Evolutionary conservation across 148 eudicot genomes (phyloP), one percentile per base, ranked within the genome.

Genomic region (Chenopodium berlandieri): DNA sequence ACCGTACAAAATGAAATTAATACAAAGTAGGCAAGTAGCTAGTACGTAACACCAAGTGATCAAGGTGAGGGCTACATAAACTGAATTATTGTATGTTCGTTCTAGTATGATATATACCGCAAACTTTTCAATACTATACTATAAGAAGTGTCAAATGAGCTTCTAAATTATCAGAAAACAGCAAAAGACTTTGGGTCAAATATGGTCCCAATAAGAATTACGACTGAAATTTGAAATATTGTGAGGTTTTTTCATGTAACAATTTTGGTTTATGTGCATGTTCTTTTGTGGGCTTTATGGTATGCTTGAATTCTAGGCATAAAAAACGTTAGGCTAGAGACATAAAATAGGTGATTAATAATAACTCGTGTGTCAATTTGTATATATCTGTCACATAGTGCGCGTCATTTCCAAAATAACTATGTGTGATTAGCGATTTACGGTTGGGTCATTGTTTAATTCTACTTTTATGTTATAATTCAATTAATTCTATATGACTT

Each of bases 1-100:
- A 77, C 13, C 34, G 25, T 66, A 66, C 71, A 66, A 62, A 5
- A 60, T 62, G 20, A 76, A 22, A 25, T 4, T 37, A 31, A 27
- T 20, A 62, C 22, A 13, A 65, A 14, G 56, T 34, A 34, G 37
- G 37, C 37, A 34, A 34, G 37, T 10, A 52, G 56, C 16, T 52
- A 10, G 16, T 52, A 52, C 56, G 12, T 52, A 52, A 52, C 16
- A 52, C 14, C 56, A 56, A 9, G 13, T 56, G 37, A 66, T 1
- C 14, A 25, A 66, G 4, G 32, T 66, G 31, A 66, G 37, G 71
- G 27, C 71, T 30, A 66, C 71, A 25, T 12, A 27, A 66, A 27
- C 71, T 27, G 2, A 66, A 66, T 71, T 16, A 37, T 52, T 89
- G 90, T 78, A 89, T 89, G 71, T 65, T 88, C 31, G 71, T 65